phyloP scores from a whole-genome alignment of 805 yeast species.

The Candida takata region DNA sequence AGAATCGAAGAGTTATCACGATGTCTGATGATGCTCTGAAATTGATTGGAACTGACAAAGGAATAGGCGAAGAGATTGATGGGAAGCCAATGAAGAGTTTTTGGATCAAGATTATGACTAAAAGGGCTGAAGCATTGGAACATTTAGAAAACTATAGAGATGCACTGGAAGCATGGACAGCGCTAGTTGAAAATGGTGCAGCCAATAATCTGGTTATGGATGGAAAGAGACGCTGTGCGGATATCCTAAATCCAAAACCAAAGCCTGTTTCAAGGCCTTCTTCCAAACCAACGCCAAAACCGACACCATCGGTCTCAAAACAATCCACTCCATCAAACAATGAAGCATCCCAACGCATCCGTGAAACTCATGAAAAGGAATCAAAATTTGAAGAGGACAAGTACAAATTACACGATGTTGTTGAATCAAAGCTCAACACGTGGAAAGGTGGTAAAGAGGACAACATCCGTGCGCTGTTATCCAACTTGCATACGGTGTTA shows the following conservation, averaged over 20 bases:
- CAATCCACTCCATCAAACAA: constrained; percentile 13
- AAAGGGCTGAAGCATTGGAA: constrained; percentile 82
- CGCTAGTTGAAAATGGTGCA: constrained; percentile 61
- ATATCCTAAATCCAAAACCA: constrained; percentile 51
- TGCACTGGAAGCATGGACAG: constrained; percentile 55
- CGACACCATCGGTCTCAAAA: constrained; percentile 7
- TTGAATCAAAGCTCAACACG: constrained; percentile 41
- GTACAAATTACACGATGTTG: constrained; percentile 54
- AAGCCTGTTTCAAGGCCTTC: constrained; percentile 6
- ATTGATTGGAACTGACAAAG: constrained; percentile 30
- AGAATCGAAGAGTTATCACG: constrained; percentile 35
- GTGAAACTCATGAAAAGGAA: constrained; percentile 38
- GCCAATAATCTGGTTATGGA: constrained; percentile 61
- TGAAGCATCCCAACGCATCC: constrained; percentile 47
- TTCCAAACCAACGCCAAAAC: constrained; percentile 5
- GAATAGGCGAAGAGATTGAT: constrained; percentile 37
- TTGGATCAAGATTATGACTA: constrained; percentile 62
- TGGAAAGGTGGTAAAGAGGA: constrained; percentile 79
- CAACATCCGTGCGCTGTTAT: constrained; percentile 70
- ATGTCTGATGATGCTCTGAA: constrained; percentile 26
- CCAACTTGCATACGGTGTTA: constrained; percentile 59
- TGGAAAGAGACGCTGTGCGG: constrained; percentile 73
- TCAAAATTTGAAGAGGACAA: constrained; percentile 49
- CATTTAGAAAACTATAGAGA: constrained; percentile 61
- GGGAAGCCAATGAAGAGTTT: constrained; percentile 58